Base-by-base conservation (phyloP, 75 land plant species). In the Pseudotsuga menziesii region DNA sequence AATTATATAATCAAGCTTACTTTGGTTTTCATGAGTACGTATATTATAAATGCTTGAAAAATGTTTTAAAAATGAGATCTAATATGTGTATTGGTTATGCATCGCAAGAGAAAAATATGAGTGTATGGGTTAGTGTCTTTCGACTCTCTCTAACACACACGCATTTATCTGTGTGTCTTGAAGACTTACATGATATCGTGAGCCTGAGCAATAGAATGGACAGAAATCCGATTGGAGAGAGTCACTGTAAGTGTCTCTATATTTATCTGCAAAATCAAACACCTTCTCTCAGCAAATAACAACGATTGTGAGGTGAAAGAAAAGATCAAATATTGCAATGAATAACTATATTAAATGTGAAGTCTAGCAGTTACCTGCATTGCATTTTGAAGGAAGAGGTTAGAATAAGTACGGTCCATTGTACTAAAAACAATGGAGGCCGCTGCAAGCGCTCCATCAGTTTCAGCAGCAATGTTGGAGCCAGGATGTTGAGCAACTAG, bases 161-260 rank as follows among this genome's bases (percentile, higher is more conserved):
- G n/a, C n/a, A n/a, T n/a, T n/a, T n/a, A n/a, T n/a, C n/a, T n/a
- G n/a, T n/a, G n/a, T n/a, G n/a, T n/a, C n/a, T n/a, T n/a, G n/a
- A n/a, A n/a, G n/a, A n/a, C 70, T 39, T 69, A 85, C 87, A 44
- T 78, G 61, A 78, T 74, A 86, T 27, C 88, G 80, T 7, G 83
- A 86, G 77, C 84, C 84, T 56, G 86, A 84, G 57, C 81, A 79
- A 77, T 86, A 86, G 74, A 84, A 86, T 20, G 88, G 87, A 64
- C 82, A 82, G 23, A 84, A 80, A 12, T 71, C 87, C 36, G 77
- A 55, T 2, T 70, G 4, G 74, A 86, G 76, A 2, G 74, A 57
- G 26, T 84, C 82, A 56, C 87, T 86, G 61, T 86, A 86, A 56
- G 62, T 73, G n/a, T 87, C 88, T 72, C 87, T 82, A 16, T 80